Conservation (phyloP, 2,329 filamentous ascomycete species). For the Davidsoniella australis region DNA sequence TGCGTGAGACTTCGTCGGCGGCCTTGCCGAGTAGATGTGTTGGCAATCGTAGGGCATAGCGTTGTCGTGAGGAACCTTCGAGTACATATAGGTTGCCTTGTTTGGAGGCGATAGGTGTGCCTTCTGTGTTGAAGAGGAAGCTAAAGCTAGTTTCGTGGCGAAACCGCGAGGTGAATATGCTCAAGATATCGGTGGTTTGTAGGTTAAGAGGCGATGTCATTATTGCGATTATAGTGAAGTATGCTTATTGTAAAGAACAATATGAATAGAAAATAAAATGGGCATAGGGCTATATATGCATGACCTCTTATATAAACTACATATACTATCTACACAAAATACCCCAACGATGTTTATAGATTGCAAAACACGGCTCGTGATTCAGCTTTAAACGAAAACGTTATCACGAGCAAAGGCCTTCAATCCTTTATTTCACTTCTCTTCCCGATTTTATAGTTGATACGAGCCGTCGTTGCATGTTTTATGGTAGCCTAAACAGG, state of each 20-base stretch:
- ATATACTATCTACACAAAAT: too few species aligned
- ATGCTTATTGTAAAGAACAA: not conserved
- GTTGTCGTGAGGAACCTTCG: conserved; percentile 4
- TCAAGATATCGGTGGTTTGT: conserved; percentile 5
- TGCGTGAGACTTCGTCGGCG: not conserved
- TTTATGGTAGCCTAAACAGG: too few species aligned
- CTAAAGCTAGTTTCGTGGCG: conserved; percentile 3
- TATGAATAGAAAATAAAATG: not conserved
- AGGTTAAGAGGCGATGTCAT: not conserved
- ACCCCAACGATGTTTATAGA: too few species aligned
- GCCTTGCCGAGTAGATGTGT: not conserved
- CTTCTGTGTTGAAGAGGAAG: conserved; percentile 1
- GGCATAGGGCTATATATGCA: not conserved
- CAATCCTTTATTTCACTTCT: too few species aligned
- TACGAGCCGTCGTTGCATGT: too few species aligned
- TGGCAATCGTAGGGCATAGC: conserved; percentile 7
- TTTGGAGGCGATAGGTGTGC: not conserved
- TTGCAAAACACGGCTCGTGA: too few species aligned
- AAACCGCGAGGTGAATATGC: conserved; percentile 1
- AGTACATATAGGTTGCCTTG: conserved; percentile 6
- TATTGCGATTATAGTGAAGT: not conserved
- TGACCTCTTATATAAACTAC: not conserved
- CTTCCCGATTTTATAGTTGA: too few species aligned
- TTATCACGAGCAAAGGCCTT: too few species aligned
- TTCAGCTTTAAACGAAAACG: too few species aligned